These are phyloP conservation scores for Phytopythium chamaehyphon DNA, from an alignment of 352 stramenopile species.

Conservation along the genomic window DNA sequence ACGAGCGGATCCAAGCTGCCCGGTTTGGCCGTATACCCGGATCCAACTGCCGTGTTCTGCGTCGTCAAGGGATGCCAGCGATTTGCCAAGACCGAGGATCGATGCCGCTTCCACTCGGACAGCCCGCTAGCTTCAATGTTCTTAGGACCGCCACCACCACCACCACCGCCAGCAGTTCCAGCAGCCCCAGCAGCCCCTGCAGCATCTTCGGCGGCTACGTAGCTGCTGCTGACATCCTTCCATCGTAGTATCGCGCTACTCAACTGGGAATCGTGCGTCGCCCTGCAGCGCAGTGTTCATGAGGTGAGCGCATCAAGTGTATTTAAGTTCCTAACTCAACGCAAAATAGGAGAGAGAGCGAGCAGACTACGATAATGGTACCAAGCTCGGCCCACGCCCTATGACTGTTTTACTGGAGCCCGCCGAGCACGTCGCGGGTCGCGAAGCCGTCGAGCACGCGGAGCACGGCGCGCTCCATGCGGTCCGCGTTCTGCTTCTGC, in stretches of 20 bases:
- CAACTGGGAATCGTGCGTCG: no score
- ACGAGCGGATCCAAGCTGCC: background rate
- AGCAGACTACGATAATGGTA: background rate
- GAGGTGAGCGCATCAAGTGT: no score
- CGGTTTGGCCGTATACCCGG: conserved; percentile 13
- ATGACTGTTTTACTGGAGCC: conserved; percentile 13
- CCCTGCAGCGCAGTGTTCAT: no score
- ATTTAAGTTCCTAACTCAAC: no score
- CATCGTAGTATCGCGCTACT: no score
- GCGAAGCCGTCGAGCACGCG: conserved; percentile 52
- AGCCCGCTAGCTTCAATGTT: background rate
- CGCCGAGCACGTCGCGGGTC: conserved; percentile 23
- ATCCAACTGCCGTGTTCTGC: conserved; percentile 52
- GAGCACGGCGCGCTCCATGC: conserved; percentile 63
- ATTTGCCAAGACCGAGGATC: conserved; percentile 59
- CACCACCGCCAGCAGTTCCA: background rate
- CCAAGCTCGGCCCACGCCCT: background rate
- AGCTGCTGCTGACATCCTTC: no score
- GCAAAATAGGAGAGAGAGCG: background rate
- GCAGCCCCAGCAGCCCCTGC: background rate
- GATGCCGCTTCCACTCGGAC: conserved; percentile 58
- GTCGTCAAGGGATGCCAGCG: conserved; percentile 27
- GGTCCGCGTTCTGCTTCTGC: conserved; percentile 68
- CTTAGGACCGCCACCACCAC: background rate
- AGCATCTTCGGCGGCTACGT: no score